Evolutionary conservation across 352 stramenopile species (phyloP), one percentile per base, ranked within the genome.

Genomic region (Phytophthora constricta): DNA sequence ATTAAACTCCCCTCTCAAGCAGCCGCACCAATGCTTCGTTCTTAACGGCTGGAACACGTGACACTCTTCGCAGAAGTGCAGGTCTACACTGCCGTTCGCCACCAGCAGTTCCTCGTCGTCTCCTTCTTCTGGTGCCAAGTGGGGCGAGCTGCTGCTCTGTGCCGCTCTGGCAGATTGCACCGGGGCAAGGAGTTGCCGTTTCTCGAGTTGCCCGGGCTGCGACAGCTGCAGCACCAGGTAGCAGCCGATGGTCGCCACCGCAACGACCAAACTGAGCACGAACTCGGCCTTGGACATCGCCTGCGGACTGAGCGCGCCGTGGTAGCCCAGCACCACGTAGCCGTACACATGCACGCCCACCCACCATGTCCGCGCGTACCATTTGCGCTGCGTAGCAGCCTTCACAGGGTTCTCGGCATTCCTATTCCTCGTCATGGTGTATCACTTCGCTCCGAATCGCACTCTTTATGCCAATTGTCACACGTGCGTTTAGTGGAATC

Each of bases 291-390:
- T 79, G n/a, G 74, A 56, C 34, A 83, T 68, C 46, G 46, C 47
- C 26, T 76, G 31, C 19, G 61, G 70, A 55, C 70, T 75, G 46
- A 71, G 50, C 19, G 64, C 63, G 16, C 64, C 70, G 16, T 88
- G 69, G 39, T 74, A 58, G 14, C 54, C 72, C 49, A 87, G 71
- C 23, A 80, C 61, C 33, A 90, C 72, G 62, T 92, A 94, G 52
- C 75, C 80, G 41, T 86, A 89, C 7, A 84, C 60, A 33, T 94
- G 86, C 11, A 92, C 65, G 1, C 65, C 72, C 13, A 92, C 37
- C 84, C 86, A 94, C 86, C 84, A 94, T 1, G 74, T 61, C 22
- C 84, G 79, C 33, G 84, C 82, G 25, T 81, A 91, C 79, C 82
- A 91, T 66, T 84, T 86, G 28, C 83, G 84, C 70, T 79, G 55